These are phyloP conservation scores for Actinidia arguta DNA, from an alignment of 179 eudicot species.

Conservation along the genomic window DNA sequence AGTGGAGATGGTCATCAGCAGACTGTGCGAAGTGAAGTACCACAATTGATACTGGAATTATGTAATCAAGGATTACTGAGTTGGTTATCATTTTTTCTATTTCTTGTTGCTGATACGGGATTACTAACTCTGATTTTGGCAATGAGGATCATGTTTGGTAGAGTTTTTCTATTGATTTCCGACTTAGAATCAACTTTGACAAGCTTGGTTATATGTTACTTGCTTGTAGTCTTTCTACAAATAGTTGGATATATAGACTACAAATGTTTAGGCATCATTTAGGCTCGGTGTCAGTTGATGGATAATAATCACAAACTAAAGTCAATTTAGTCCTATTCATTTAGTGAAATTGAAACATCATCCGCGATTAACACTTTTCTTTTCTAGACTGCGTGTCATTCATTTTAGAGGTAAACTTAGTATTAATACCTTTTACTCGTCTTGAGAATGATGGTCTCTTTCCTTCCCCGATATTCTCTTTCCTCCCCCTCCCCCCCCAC, in stretches of 20 bases:
- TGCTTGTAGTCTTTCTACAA: neutral
- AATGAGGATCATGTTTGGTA: constrained; percentile 8
- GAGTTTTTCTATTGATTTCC: neutral
- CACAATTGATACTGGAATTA: neutral
- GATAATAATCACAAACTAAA: neutral
- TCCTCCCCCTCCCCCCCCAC: neutral
- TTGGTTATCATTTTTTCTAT: no score
- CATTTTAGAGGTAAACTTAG: neutral
- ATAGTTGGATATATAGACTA: neutral
- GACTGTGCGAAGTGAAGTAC: neutral
- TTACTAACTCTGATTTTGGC: constrained; percentile 7
- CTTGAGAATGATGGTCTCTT: neutral
- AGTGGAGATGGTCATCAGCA: neutral
- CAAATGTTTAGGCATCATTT: neutral
- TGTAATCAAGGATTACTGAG: no score
- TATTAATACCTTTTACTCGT: neutral
- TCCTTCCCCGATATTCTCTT: neutral
- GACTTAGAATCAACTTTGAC: neutral
- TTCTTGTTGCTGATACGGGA: neutral
- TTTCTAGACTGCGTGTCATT: neutral
- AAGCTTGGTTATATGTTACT: neutral
- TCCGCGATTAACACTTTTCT: neutral
- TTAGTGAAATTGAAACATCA: neutral
- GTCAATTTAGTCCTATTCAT: neutral
- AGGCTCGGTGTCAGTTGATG: neutral